Evolutionary conservation across 1,284 basidiomycete species (phyloP), one percentile per base, ranked within the genome.

Genomic region (Ceratobasidium sp.): DNA sequence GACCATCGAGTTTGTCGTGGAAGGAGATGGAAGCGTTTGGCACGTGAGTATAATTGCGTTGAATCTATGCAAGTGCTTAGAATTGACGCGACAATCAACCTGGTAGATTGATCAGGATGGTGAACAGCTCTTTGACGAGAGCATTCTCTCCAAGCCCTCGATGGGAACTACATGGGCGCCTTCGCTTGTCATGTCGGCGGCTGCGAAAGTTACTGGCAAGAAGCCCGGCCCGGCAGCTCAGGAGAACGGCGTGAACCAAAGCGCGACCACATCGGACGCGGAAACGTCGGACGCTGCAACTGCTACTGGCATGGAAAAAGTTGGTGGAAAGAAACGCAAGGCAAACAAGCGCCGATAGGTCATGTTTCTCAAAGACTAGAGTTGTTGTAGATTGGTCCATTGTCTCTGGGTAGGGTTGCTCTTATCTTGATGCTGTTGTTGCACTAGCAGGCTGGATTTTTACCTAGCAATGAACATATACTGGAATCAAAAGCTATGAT

Each of bases 1-100:
- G 83, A 87, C 85, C 84, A 86, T 94, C 76, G 93, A 94, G 78
- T 90, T 94, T 89, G 87, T 94, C n/a, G 94, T 95, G 3, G 92
- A 94, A 79, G 89, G 89, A 55, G 85, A 88, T 77, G 83, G 90
- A 2, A 74, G 44, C 65, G 92, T 94, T 50, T 94, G 89, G 84
- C 88, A 94, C 78, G 93, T 94, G 82, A 84, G 92, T 89, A 35
- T 20, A 48, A 14, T 54, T 41, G 20, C 27, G 27, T 50, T n/a
- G 23, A 7, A 62, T 46, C 16, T 14, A 6, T 30, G 46, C n/a
- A 8, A 41, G 18, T 18, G 30, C n/a, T 27, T 46, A 27, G 18
- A 35, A n/a, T 48, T 55, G 33, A 46, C 16, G 74, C 46, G 57
- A 23, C 44, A 12, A 66, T 18, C 33, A 16, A 44, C 14, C 38